Conservation (phyloP, 805 yeast genomes). For the baker's yeast (Saccharomyces cerevisiae) region DNA sequence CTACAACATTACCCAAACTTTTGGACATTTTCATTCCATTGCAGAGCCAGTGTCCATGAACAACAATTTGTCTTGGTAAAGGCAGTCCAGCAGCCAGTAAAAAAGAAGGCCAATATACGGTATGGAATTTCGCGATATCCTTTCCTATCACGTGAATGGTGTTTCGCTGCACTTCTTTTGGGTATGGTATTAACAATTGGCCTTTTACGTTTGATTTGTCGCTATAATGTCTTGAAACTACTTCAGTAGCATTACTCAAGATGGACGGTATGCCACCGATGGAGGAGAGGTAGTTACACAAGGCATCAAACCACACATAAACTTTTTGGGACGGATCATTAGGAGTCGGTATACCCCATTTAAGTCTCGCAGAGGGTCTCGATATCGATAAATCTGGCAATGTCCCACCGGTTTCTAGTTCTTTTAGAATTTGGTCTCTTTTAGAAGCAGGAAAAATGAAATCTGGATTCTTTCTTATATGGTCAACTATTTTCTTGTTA, state of each 20-base stretch:
- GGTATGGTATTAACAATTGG: background rate
- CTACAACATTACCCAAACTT: conserved; percentile 86
- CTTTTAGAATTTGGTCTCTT: conserved; percentile 46
- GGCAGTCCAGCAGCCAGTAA: conserved; percentile 71
- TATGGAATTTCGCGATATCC: conserved; percentile 82
- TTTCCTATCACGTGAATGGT: conserved; percentile 85
- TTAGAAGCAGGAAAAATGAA: conserved; percentile 63
- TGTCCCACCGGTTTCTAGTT: conserved; percentile 38
- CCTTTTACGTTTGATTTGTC: background rate
- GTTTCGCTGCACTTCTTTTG: conserved; percentile 20
- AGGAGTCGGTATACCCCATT: conserved; percentile 92
- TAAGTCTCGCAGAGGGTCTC: conserved; percentile 65
- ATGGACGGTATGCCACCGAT: conserved; percentile 45
- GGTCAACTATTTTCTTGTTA: conserved; percentile 43
- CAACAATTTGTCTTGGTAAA: conserved; percentile 66
- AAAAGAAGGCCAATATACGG: conserved; percentile 90
- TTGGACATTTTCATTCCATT: conserved; percentile 92
- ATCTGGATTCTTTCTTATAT: conserved; percentile 40
- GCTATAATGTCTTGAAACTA: conserved; percentile 14
- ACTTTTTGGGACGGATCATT: conserved; percentile 66
- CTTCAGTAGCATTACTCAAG: conserved; percentile 12
- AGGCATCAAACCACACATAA: conserved; percentile 96
- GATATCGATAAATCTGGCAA: conserved; percentile 77
- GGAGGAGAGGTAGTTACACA: conserved; percentile 74
- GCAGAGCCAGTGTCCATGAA: conserved; percentile 91